phyloP scores from a whole-genome alignment of 2,329 filamentous ascomycete genomes.

The Juglanconis juglandina region DNA sequence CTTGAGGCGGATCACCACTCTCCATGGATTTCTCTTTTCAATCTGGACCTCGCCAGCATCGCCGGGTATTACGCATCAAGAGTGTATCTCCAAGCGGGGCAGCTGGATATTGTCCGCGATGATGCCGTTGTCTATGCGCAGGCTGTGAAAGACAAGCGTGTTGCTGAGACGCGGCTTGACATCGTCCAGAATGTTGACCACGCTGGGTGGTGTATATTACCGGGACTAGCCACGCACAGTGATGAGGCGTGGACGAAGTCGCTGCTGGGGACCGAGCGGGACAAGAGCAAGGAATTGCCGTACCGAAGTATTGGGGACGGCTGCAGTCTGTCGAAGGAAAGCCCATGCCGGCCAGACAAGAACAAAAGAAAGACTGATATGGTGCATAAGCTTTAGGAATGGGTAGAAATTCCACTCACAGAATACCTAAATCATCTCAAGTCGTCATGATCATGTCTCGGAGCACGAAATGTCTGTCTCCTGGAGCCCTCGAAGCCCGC shows the following conservation, averaged over 20 bases:
- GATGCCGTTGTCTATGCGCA: conserved; percentile 10
- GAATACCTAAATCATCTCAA: too few relatives aligned
- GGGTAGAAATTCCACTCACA: too few relatives aligned
- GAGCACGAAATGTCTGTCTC: too few relatives aligned
- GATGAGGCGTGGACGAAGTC: neutral
- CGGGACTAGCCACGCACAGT: neutral
- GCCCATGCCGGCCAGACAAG: too few relatives aligned
- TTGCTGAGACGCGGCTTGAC: conserved; percentile 11
- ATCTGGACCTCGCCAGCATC: conserved; percentile 1
- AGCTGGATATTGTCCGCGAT: conserved; percentile 12
- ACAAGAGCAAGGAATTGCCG: neutral
- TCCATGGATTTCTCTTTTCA: conserved; percentile 13
- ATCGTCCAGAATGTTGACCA: conserved; percentile 1
- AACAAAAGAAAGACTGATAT: too few relatives aligned
- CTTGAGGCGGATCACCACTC: conserved; percentile 5
- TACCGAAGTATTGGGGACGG: neutral
- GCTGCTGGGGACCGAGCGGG: conserved; percentile 2
- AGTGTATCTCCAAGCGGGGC: conserved; percentile 11
- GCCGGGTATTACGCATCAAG: neutral
- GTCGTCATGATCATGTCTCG: too few relatives aligned
- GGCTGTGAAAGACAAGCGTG: neutral
- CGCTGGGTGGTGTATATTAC: neutral
- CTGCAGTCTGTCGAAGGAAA: too few relatives aligned
- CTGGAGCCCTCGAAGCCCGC: too few relatives aligned
- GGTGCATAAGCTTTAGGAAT: too few relatives aligned